Base-by-base conservation (phyloP, 2,329 filamentous ascomycete species). In the Orbilia ellipsospora region DNA sequence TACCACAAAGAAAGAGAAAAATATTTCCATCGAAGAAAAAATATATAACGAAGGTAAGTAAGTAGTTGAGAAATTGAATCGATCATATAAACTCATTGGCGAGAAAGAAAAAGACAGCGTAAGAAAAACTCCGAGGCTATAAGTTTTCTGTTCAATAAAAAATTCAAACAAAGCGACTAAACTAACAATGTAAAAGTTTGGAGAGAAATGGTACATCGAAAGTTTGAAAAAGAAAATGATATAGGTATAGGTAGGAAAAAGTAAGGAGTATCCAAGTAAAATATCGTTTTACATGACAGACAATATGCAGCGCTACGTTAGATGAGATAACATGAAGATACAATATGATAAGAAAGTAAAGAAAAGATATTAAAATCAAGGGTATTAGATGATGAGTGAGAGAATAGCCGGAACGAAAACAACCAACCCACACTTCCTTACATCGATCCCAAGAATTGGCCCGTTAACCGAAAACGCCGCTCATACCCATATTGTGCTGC, bases 281-380 rank as follows among this genome's bases (percentile, higher is more conserved):
- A 59, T 62, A 56, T 74, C 69, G 67, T 68, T 74, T 68, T 74
- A 74, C 63, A 68, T 48, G 44, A 48, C 16, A 61, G 70, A 64
- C 54, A 57, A 62, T 68, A 74, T 74, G 70, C 63, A 74, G 63
- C 64, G 70, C 70, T 74, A 51, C 63, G 31, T 67, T 36, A 51
- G 44, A 57, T 42, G 52, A 36, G 54, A 56, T 60, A 31, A 15
- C 52, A 48, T 60, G 48, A 48, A 60, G 31, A 52, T 60, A 54
- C 42, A 45, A 67, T 42, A 48, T 54, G 6, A n/a, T 23, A 56
- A 73, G 51, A 36, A 36, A 45, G 44, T 56, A 73, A 54, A 20
- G 23, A 40, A 36, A 15, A 16, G 48, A 55, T 45, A 52, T 51
- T 48, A 48, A 48, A 48, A 48, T 42, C 50, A 36, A 59, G 57